These are phyloP conservation scores for Coemansia umbellata DNA, from an alignment of 192 early-diverging fungal species.

Conservation along the genomic window DNA sequence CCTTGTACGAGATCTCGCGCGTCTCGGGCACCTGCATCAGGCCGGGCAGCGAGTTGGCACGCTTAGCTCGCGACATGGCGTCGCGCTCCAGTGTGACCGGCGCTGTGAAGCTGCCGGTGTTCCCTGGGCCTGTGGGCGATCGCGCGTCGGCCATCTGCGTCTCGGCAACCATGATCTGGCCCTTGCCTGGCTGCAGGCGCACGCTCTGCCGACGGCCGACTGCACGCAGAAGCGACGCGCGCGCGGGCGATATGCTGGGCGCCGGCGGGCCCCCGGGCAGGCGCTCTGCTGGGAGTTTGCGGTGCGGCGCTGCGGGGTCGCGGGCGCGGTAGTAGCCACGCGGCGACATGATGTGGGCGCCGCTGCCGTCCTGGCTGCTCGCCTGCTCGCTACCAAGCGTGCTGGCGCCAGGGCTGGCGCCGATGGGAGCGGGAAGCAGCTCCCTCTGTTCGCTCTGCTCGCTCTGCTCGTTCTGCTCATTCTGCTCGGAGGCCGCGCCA, in stretches of 20 bases:
- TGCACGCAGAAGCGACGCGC: constrained; percentile 44
- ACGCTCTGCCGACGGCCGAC: constrained; percentile 51
- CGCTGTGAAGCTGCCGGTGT: constrained; percentile 7
- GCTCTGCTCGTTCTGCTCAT: not conserved
- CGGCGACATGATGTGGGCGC: constrained; percentile 16
- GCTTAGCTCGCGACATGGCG: constrained; percentile 31
- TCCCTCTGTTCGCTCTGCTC: constrained; percentile 6
- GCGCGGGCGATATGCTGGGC: constrained; percentile 39
- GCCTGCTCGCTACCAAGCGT: constrained; percentile 23
- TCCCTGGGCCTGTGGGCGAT: constrained; percentile 2
- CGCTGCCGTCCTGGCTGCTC: constrained; percentile 6
- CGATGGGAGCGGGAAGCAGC: constrained; percentile 7
- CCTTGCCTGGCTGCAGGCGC: constrained; percentile 47
- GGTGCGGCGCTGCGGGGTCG: constrained; percentile 45
- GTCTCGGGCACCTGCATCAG: constrained; percentile 50
- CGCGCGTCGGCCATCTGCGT: constrained; percentile 16
- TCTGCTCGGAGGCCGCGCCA: not conserved
- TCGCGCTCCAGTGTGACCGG: constrained; percentile 17
- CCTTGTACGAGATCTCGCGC: constrained; percentile 46
- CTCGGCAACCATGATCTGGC: constrained; percentile 48
- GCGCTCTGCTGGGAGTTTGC: constrained; percentile 22
- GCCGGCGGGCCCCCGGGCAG: not conserved
- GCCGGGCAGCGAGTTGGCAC: constrained; percentile 47
- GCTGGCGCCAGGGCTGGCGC: constrained; percentile 1
- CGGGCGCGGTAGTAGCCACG: constrained; percentile 47